A percentile compares a stretch with the other conserved stretches of the same genome.
Evolutionary conservation across 2,329 filamentous ascomycete species (phyloP).

Genomic region (Tolypocladium album): DNA sequence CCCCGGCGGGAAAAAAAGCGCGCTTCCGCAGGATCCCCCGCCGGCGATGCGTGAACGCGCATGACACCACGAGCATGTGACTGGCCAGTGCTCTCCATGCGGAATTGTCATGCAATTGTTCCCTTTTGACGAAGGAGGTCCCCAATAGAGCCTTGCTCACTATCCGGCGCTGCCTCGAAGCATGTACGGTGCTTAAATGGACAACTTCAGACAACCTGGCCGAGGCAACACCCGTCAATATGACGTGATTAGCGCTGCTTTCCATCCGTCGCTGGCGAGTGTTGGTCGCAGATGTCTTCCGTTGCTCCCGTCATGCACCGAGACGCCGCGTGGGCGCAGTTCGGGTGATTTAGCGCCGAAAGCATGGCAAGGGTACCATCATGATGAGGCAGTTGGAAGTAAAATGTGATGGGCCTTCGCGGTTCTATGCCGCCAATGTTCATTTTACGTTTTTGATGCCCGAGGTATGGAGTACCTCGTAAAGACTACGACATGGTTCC

Average conservation of each 20-base stretch:
- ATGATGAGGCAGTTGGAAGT: neutral
- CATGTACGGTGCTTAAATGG: neutral
- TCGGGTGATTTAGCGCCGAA: neutral
- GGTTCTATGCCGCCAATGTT: neutral
- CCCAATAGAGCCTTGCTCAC: neutral
- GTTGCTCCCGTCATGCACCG: neutral
- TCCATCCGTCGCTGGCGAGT: neutral
- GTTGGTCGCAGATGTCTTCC: neutral
- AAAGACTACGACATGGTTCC: neutral
- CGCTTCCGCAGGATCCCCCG: neutral
- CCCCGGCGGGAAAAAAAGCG: neutral
- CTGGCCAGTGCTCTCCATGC: neutral
- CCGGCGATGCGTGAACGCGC: neutral
- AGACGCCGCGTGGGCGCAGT: neutral
- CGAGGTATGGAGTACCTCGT: neutral
- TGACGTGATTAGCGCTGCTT: neutral
- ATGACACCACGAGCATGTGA: neutral
- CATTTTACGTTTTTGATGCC: neutral
- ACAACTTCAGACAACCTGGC: neutral
- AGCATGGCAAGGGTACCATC: neutral
- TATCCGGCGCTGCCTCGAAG: neutral
- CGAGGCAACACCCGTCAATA: neutral
- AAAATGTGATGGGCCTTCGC: neutral
- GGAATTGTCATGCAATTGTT: neutral
- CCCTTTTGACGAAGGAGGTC: neutral